Percentiles rank a stretch among this genome's conserved stretches.
phyloP scores from a whole-genome alignment of 257 asterid species.

The Striga asiatica region DNA sequence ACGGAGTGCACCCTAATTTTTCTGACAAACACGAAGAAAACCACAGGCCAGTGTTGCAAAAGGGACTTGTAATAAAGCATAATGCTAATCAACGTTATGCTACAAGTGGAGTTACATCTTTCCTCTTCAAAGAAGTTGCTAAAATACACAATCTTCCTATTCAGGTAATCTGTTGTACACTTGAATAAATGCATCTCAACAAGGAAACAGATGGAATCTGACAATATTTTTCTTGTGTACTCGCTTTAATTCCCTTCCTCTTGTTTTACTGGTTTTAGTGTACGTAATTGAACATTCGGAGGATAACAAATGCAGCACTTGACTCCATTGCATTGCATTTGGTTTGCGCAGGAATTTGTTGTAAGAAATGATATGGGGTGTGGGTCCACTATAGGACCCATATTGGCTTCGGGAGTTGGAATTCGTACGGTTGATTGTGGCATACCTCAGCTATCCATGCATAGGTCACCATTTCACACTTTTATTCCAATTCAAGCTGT shows the following conservation, averaged over 20 bases:
- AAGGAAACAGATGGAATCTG: not conserved
- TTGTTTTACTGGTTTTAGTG: not conserved
- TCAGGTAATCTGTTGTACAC: conserved; percentile 45
- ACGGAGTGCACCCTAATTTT: conserved; percentile 95
- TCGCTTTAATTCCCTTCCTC: not conserved
- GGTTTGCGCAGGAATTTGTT: conserved; percentile 64
- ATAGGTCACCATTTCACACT: conserved; percentile 39
- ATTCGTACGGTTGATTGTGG: conserved; percentile 98
- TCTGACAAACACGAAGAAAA: conserved; percentile 84
- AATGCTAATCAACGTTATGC: conserved; percentile 97
- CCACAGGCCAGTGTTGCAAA: conserved; percentile 83
- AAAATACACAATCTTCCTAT: conserved; percentile 67
- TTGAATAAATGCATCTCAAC: not conserved
- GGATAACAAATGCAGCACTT: not conserved
- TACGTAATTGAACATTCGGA: not conserved
- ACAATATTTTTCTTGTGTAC: not conserved
- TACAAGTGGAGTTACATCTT: conserved; percentile 92
- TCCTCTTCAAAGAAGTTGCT: conserved; percentile 93
- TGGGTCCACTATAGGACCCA: conserved; percentile 97
- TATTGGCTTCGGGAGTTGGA: conserved; percentile 94
- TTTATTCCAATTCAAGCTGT: too few species aligned
- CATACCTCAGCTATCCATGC: conserved; percentile 97
- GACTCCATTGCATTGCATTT: not conserved
- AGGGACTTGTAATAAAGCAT: conserved; percentile 96
- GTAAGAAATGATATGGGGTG: conserved; percentile 98